Conservation (phyloP, 169 alveolate species). For the Plasmodium cynomolgi region DNA sequence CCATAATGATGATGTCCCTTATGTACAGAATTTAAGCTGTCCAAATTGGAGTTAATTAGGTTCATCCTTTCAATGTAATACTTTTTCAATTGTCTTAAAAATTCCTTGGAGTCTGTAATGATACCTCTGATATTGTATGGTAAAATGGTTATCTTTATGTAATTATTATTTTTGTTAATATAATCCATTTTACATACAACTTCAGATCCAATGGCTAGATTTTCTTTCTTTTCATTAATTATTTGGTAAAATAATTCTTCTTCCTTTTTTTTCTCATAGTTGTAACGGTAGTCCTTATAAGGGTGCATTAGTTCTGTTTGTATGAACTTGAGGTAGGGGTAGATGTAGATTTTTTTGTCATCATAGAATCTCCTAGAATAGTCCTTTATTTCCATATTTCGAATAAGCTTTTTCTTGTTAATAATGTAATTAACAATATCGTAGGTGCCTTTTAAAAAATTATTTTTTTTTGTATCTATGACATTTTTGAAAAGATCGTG, state of each 20-base stretch:
- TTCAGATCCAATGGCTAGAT: slow-evolving; percentile 79
- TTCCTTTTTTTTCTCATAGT: slow-evolving; percentile 62
- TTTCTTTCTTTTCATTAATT: slow-evolving; percentile 75
- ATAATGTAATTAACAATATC: slow-evolving; percentile 48
- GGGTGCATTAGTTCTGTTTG: slow-evolving; percentile 82
- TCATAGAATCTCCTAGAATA: slow-evolving; percentile 55
- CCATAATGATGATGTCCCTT: slow-evolving; percentile 6
- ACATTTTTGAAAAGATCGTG: slow-evolving; percentile 82
- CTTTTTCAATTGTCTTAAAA: slow-evolving; percentile 75
- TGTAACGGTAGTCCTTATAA: slow-evolving; percentile 79
- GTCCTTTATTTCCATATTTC: slow-evolving; percentile 39
- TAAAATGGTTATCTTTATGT: slow-evolving; percentile 69
- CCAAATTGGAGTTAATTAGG: slow-evolving; percentile 38
- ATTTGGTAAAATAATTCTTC: slow-evolving; percentile 82
- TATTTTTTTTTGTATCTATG: slow-evolving; percentile 75
- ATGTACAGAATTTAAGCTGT: background rate
- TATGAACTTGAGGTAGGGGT: slow-evolving; percentile 81
- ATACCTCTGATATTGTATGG: slow-evolving; percentile 81
- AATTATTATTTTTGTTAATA: slow-evolving; percentile 32
- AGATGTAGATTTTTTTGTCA: slow-evolving; percentile 78
- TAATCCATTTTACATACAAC: slow-evolving; percentile 80
- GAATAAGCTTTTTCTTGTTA: slow-evolving; percentile 31
- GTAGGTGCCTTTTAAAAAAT: slow-evolving; percentile 40
- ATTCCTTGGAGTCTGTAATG: slow-evolving; percentile 78
- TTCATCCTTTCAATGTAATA: slow-evolving; percentile 72